These are phyloP conservation scores for Aureobasidium vineae DNA, from an alignment of 2,329 filamentous ascomycete species.

Conservation along the genomic window DNA sequence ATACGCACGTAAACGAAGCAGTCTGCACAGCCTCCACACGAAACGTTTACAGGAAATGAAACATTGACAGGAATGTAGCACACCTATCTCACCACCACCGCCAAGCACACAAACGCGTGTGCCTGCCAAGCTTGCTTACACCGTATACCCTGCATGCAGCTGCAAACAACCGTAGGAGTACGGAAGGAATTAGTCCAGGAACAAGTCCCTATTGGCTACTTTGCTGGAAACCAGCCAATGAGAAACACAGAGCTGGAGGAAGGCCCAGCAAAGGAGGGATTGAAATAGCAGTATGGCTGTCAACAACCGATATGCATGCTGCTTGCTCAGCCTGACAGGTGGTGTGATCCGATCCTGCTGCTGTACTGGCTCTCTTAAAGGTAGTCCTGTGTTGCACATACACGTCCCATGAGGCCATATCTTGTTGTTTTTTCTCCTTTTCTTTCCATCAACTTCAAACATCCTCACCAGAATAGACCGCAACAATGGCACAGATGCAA, in stretches of 20 bases:
- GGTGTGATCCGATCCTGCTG: background rate
- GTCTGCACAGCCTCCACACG: background rate
- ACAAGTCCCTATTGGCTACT: background rate
- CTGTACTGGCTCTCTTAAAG: background rate
- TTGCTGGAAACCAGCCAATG: background rate
- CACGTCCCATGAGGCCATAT: background rate
- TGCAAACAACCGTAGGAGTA: background rate
- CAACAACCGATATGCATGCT: background rate
- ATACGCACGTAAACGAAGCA: background rate
- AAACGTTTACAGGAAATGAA: too few relatives aligned
- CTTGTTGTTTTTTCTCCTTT: background rate
- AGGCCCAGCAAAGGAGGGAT: background rate
- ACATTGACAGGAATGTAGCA: too few relatives aligned
- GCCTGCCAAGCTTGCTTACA: background rate
- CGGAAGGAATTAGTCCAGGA: background rate
- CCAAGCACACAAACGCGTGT: background rate
- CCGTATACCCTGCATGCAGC: background rate
- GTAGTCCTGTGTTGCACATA: background rate
- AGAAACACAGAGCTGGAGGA: background rate
- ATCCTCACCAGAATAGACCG: background rate
- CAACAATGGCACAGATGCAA: conserved; percentile 8
- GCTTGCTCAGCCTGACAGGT: background rate
- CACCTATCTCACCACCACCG: too few relatives aligned
- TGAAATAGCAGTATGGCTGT: background rate
- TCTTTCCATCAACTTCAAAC: background rate